These are phyloP conservation scores for Drechslerella coelobrocha DNA, from an alignment of 2,329 filamentous ascomycete genomes.

Conservation along the genomic window DNA sequence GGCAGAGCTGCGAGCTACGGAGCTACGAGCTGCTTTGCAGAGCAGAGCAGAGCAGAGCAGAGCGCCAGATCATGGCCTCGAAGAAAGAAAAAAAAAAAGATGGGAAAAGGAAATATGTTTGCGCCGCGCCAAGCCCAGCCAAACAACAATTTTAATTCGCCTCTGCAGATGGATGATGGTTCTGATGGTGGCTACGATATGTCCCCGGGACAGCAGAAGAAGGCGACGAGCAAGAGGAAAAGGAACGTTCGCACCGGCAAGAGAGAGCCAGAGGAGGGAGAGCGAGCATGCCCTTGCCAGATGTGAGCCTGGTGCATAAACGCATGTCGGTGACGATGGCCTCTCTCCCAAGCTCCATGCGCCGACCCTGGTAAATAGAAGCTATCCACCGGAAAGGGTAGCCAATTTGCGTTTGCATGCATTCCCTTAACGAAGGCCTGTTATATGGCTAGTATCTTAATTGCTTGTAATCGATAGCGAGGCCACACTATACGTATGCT, in stretches of 20 bases:
- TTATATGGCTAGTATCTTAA: not conserved
- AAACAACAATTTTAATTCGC: not conserved
- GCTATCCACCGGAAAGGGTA: conserved; percentile 48
- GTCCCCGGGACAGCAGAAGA: not conserved
- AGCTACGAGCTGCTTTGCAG: no score
- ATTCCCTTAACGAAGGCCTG: conserved; percentile 13
- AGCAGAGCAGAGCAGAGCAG: no score
- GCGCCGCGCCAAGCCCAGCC: not conserved
- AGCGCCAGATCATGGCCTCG: no score
- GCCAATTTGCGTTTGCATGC: conserved; percentile 38
- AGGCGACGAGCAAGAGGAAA: not conserved
- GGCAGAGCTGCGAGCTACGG: no score
- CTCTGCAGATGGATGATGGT: not conserved
- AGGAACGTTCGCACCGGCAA: conserved; percentile 4
- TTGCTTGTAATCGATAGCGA: not conserved
- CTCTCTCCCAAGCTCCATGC: conserved; percentile 23
- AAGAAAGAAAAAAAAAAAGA: no score
- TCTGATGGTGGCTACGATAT: not conserved
- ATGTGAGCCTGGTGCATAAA: conserved; percentile 43
- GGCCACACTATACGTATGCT: no score
- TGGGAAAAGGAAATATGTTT: not conserved
- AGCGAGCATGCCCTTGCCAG: conserved; percentile 37
- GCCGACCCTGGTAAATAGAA: conserved; percentile 37
- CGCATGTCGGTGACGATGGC: conserved; percentile 47
- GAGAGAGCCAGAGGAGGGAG: conserved; percentile 22